Conservation (phyloP, 306 rosid species). For the Ochetophila trinervis region DNA sequence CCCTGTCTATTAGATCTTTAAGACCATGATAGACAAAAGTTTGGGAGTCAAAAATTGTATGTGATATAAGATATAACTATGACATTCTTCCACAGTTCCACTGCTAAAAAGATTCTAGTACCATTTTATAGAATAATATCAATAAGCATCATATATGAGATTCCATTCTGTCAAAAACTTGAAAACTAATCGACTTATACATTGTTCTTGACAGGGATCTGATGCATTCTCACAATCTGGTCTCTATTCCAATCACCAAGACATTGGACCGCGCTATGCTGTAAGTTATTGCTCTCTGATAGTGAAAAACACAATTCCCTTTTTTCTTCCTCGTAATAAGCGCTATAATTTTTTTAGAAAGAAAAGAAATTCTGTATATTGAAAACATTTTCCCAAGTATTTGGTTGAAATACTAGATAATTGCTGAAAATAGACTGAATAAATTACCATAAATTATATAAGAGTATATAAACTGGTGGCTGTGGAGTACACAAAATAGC, state of each 20-base stretch:
- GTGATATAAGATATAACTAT: not conserved
- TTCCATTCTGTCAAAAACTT: not conserved
- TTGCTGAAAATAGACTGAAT: too few relatives aligned
- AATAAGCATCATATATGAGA: not conserved
- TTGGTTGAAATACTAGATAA: too few relatives aligned
- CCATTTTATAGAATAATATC: not conserved
- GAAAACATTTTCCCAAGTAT: too few relatives aligned
- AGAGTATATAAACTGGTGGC: too few relatives aligned
- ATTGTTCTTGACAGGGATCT: conserved; percentile 59
- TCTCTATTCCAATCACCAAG: conserved; percentile 89
- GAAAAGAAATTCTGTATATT: too few relatives aligned
- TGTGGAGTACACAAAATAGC: too few relatives aligned
- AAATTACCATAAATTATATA: too few relatives aligned
- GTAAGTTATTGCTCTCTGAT: conserved; percentile 52
- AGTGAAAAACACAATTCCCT: not conserved
- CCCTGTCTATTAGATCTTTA: not conserved
- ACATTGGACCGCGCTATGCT: conserved; percentile 92
- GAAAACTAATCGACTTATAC: conserved; percentile 7
- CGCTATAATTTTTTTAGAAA: too few relatives aligned
- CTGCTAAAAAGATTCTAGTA: not conserved
- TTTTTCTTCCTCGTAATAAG: too few relatives aligned
- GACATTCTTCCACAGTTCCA: not conserved
- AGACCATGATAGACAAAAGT: too few relatives aligned
- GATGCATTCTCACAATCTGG: conserved; percentile 96
- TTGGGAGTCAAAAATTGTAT: not conserved